Conservation (phyloP, 345 rosid species). For the Conringia planisiliqua region DNA sequence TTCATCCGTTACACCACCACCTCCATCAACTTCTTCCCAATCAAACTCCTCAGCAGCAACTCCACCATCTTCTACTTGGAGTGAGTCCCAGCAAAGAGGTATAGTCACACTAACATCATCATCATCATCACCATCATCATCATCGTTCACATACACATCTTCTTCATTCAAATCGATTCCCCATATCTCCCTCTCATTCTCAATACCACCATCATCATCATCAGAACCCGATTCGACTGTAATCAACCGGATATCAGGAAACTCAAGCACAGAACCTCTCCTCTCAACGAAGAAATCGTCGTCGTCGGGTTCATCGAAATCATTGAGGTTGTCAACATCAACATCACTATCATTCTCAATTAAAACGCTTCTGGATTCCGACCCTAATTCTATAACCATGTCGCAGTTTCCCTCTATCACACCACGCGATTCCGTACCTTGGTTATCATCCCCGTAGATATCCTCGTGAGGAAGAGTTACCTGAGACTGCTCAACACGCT, state of each 20-base stretch:
- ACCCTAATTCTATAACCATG: conserved; percentile 39
- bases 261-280: conserved; percentile 40
- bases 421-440: conserved; percentile 25
- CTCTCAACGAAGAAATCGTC: conserved; percentile 54
- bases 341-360: conserved; percentile 31
- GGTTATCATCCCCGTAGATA: conserved; percentile 6
- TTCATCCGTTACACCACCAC: conserved; percentile 46
- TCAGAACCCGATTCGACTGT: conserved; percentile 56
- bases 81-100: conserved; percentile 71
- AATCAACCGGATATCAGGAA: conserved; percentile 35
- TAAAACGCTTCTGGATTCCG: conserved; percentile 41
- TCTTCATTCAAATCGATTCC: conserved; percentile 45
- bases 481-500: conserved; percentile 80
- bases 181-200: conserved; percentile 29
- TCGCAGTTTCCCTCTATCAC: conserved; percentile 42
- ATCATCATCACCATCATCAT: conserved; percentile 35
- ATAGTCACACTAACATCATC: conserved; percentile 52
- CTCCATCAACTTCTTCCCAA: conserved; percentile 92
- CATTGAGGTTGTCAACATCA: conserved; percentile 17
- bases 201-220: conserved; percentile 23
- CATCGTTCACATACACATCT: conserved; percentile 43
- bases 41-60: conserved; percentile 72
- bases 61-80: conserved; percentile 59
- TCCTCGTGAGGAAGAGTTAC: conserved; percentile 25
- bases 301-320: conserved; percentile 35